Evolutionary conservation across 768 basidiomycete species (phyloP), one percentile per base, ranked within the genome.

Genomic region (Suillus fuscotomentosus): DNA sequence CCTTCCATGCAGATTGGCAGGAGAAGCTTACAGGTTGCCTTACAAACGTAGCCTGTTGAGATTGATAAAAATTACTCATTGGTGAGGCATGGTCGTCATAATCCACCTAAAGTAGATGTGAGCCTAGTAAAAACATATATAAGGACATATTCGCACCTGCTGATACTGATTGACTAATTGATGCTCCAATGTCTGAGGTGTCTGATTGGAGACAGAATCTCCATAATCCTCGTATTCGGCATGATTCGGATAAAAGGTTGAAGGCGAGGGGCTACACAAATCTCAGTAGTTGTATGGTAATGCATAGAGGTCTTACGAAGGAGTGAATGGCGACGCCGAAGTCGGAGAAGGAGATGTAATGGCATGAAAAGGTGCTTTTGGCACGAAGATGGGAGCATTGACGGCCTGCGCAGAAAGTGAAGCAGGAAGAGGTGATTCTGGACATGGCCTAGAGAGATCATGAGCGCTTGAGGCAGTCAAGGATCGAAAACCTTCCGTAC

Each of bases 341-440:
- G 73, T 62, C 38, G 74, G 67, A 61, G 76, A 73, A 42, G 79
- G 74, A 31, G 76, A 70, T 10, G 73, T 63, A 27, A 75, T 66
- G 57, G 69, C 77, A 72, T 89, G 91, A 15, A 91, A 90, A 34
- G 75, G 67, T 63, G 72, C 78, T 73, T 91, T 93, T 22, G 93
- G 92, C 24, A 95, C 86, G 66, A 95, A 95, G 50, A 94, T 86
- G 42, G 93, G 91, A 1, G 92, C 92, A 72, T 94, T 91, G 61
- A 92, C 84, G 3, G 90, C 90, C 67, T 90, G 85, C 51, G 88
- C 82, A 3, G 86, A 82, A 76, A 82, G 71, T 15, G 80, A 66
- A 11, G 75, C 70, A 59, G 79, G 73, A 47, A 72, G 69, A 38
- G 85, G 83, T 22, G 84, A 82, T 51, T 83, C 81, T n/a, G 81